Evolutionary conservation across 768 basidiomycete genomes (phyloP), one percentile per base, ranked within the genome.

Genomic region (Mycena epipterygia): DNA sequence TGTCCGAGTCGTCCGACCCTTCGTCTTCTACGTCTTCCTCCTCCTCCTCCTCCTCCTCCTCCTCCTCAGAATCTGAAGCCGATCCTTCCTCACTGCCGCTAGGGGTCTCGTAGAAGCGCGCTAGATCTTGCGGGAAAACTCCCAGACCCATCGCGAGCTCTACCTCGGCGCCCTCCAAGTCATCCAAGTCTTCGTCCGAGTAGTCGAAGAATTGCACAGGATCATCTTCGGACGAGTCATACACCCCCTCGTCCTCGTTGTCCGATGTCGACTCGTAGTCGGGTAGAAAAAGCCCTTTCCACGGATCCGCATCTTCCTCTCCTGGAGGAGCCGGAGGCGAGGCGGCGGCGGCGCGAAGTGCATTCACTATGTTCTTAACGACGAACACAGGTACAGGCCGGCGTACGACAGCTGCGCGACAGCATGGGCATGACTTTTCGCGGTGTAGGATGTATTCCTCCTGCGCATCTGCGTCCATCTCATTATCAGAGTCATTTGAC

Each of bases 401-500:
- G 55, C 84, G 84, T 29, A 79, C 81, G 23, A 94, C 85, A 12
- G 76, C 76, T 8, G 91, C 79, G 57, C 93, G 89, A 76, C 93
- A 94, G 65, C 88, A 89, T 1, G 93, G 93, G 74, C 93, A 94
- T 1, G 90, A 88, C 77, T 94, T 94, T 27, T 85, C 82, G 29
- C 92, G 88, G 68, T 83, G 83, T 32, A 92, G 76, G 30, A 91
- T 79, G 71, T 88, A 88, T 49, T 85, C 81, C 21, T 82, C 79
- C 32, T 78, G 64, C 23, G 84, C 80, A 19, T 84, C 82, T 14
- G 78, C 74, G 49, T 84, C 80, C 46, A 82, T 76, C 39, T 83
- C 82, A 59, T 84, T 84, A 25, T 86, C 84, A 5, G 76, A 68
- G 29, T 80, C 76, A 16, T 74, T 70, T 0, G 83, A 80, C 4